A percentile compares a stretch with the other conserved stretches of the same genome.
Conservation (phyloP, 2,329 filamentous ascomycete genomes). For the Trichoderma arundinaceum region DNA sequence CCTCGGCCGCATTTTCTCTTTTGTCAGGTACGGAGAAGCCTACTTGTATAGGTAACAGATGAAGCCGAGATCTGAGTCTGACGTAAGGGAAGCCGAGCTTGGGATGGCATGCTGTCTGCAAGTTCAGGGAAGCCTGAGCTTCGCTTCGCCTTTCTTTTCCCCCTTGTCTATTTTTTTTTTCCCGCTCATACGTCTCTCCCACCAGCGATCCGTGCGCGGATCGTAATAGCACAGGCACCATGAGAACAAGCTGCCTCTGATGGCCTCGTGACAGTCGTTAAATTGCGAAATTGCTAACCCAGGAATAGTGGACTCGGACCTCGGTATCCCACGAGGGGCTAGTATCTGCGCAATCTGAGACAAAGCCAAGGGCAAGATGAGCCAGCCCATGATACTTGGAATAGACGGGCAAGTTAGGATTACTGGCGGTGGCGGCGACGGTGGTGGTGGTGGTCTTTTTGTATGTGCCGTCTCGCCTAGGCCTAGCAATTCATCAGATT, state of each 20-base stretch:
- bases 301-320: constrained; percentile 1
- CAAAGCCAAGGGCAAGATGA: constrained; percentile 3
- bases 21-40: background rate
- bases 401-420: background rate
- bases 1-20: background rate
- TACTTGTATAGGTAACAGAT: background rate
- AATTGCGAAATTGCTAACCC: background rate
- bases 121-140: background rate
- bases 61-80: constrained; percentile 1
- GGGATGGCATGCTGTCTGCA: background rate
- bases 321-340: background rate
- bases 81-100: background rate
- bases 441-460: background rate
- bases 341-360: constrained; percentile 6
- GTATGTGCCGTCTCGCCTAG: background rate
- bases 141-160: background rate
- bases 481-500: too few species aligned
- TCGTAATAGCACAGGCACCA: background rate
- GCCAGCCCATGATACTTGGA: background rate
- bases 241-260: background rate
- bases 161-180: background rate
- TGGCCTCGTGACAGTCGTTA: constrained; percentile 12
- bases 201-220: background rate
- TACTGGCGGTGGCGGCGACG: background rate
- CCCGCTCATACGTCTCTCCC: background rate